Base-by-base conservation (phyloP, 2,329 filamentous ascomycete species). In the Pestalotiopsis sp. region DNA sequence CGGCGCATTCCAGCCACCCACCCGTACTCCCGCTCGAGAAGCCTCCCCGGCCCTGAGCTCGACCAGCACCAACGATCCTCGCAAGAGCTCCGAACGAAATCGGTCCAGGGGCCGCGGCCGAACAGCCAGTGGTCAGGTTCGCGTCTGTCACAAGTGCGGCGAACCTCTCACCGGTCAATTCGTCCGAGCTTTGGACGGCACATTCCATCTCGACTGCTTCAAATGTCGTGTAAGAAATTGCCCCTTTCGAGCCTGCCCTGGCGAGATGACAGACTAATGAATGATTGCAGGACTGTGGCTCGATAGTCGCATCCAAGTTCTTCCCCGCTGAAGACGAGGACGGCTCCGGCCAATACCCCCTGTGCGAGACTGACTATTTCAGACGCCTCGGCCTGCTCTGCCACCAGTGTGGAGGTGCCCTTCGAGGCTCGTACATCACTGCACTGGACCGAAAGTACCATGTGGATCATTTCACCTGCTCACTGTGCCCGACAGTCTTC, bases 291-390 rank as follows among this genome's bases (percentile, higher is more conserved):
- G 96, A 99, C 79, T 99, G 96, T 77, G 94, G 93, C 73, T 92
- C 97, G 80, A 97, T 98, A 70, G 96, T 99, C 49, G 96, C 96
- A 57, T 98, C 95, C 65, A 99, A 99, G 77, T 99, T 99, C 87
- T 99, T 99, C 81, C 96, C 96, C 1, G 93, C 97, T 7, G 95
- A 97, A 73, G 93, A 97, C 74, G 94, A 97, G 75, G 90, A 94
- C 73, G 94, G 93, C 55, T 88, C 89, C 68, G 91, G 87, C 23
- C 96, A 98, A 79, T 98, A 98, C 79, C 96, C 96, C 9, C 88
- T 99, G 3, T 99, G 96, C 85, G 96, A 99, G 82, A 98, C 92
- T 27, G 96, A 99, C 81, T 99, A 99, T 81, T 99, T 99, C 81
- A 90, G 94, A 75, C 90, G 96, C 69, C 88, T 99, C 20, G 94